Evolutionary conservation across 306 rosid species (phyloP), one percentile per base, ranked within the genome.

Genomic region (Cicer yamashitae): DNA sequence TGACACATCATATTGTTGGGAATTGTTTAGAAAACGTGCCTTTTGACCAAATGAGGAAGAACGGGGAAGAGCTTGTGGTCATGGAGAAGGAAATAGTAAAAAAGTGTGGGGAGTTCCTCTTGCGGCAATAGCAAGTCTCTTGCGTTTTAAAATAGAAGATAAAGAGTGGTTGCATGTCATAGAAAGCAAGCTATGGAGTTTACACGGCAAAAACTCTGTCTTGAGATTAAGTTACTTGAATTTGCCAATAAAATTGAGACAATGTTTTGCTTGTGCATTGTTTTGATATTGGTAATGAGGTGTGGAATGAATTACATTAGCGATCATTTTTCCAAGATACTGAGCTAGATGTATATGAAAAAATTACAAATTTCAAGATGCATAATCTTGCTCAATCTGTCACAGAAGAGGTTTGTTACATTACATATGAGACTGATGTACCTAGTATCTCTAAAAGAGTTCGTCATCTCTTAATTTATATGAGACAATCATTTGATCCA

Each of bases 321-420:
- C n/a, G 30, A 25, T 25, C 30, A 25, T 25, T 25, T 2, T 22
- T 22, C 1, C 78, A 76, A 45, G 76, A 74, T 58, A 57, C 9
- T 3, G 0, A 15, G 48, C 39, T 7, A 3, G 7, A 67, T 17
- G 18, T 17, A 17, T 64, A 6, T 50, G 80, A 68, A 10, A 12
- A 25, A 8, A 25, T 62, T 14, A 1, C 0, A 6, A 0, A 2
- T 10, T 80, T 67, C 67, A 51, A 59, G 48, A 74, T 74, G 76
- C 77, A 69, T 3, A 53, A 81, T 56, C 84, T 76, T 12, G 81
- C 77, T 9, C 73, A 46, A 2, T 76, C 54, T 34, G 6, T 54
- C 8, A 1, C 62, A 0, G 47, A 38, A 1, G 68, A 62, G 6
- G 47, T 62, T 1, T 62, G 48, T 62, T n/a, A 7, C 68, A 7